Percentiles rank a stretch among this genome's conserved stretches.
phyloP scores from a whole-genome alignment of 441 rosid genomes.

The Croton laevigatus region DNA sequence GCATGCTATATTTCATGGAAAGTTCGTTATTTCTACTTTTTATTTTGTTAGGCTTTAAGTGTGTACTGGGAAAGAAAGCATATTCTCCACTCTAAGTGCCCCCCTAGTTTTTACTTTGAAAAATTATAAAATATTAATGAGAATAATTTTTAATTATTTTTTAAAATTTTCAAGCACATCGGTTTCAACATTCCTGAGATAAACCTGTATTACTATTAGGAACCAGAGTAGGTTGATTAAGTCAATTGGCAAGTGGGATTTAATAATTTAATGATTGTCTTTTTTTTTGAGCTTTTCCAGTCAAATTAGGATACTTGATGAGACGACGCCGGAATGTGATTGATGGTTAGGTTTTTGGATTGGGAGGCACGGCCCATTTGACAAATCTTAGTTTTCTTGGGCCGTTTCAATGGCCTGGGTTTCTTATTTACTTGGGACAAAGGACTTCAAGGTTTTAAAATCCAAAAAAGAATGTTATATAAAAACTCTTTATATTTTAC shows the following conservation, averaged over 20 bases:
- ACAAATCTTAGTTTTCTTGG: no score
- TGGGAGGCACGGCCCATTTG: no score
- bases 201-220: neutral
- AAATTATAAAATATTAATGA: neutral
- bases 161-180: neutral
- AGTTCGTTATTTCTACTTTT: neutral
- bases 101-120: neutral
- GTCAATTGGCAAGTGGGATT: neutral
- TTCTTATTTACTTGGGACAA: no score
- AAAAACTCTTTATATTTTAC: no score
- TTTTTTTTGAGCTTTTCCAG: no score
- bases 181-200: neutral
- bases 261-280: neutral
- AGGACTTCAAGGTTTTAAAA: no score
- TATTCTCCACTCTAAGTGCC: neutral
- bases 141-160: neutral
- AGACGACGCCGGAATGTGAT: no score
- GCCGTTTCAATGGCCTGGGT: no score
- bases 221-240: neutral
- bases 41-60: neutral
- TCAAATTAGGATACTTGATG: no score
- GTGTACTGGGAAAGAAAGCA: neutral
- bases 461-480: no score
- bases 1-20: neutral
- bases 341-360: no score